Conservation (phyloP, 495 filamentous ascomycete genomes). For the Talaromyces adpressus region DNA sequence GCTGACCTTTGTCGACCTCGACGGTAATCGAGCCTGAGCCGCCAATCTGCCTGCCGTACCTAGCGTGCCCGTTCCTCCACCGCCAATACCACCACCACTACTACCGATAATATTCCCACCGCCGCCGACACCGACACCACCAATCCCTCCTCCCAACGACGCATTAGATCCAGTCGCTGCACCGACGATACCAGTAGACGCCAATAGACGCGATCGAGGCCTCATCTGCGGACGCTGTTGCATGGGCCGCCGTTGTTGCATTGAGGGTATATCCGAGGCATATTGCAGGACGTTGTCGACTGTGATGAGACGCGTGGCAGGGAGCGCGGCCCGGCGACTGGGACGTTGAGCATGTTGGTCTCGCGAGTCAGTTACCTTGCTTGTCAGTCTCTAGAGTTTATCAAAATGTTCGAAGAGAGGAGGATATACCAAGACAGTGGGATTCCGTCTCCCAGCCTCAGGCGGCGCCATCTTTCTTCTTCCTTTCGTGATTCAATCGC, state of each 20-base stretch:
- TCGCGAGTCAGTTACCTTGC: constrained; percentile 54
- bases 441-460: constrained; percentile 42
- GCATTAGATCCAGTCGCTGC: constrained; percentile 12
- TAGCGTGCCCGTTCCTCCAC: constrained; percentile 10
- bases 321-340: constrained; percentile 26
- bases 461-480: constrained; percentile 26
- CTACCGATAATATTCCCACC: neutral
- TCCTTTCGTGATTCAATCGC: neutral
- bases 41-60: constrained; percentile 32
- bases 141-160: neutral
- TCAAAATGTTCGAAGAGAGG: constrained; percentile 5
- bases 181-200: constrained; percentile 22
- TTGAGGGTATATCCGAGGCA: constrained; percentile 90
- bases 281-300: constrained; percentile 96
- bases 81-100: constrained; percentile 8
- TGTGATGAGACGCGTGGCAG: constrained; percentile 72
- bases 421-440: constrained; percentile 45
- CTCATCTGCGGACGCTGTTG: constrained; percentile 42
- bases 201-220: constrained; percentile 35
- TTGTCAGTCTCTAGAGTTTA: neutral
- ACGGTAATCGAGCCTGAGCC: constrained; percentile 70
- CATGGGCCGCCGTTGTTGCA: constrained; percentile 74
- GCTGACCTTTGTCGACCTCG: constrained; percentile 83
- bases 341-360: constrained; percentile 38
- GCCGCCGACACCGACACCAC: neutral